These are phyloP conservation scores for Tilletia walkeri DNA, from an alignment of 1,284 basidiomycete genomes.

Conservation along the genomic window DNA sequence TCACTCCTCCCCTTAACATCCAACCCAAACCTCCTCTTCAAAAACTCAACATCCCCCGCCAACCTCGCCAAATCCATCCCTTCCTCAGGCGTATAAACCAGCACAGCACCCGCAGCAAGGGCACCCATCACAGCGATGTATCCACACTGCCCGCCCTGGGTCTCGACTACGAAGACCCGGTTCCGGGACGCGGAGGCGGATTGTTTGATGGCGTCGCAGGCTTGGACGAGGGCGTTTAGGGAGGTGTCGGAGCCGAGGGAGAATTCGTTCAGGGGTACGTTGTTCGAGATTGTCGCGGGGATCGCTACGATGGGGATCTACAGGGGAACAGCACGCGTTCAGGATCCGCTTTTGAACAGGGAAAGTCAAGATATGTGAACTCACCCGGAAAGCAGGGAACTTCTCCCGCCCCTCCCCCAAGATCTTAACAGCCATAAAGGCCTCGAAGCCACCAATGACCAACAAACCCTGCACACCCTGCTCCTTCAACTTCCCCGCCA, in stretches of 20 bases:
- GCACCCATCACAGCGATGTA: conserved; percentile 94
- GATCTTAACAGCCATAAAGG: conserved; percentile 74
- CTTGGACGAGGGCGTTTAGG: conserved; percentile 93
- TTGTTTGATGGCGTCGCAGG: conserved; percentile 97
- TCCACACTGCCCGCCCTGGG: conserved; percentile 93
- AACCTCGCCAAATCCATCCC: conserved; percentile 81
- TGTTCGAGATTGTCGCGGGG: conserved; percentile 88
- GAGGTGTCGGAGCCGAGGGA: conserved; percentile 92
- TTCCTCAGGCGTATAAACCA: conserved; percentile 90
- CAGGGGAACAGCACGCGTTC: neutral
- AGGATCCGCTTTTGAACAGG: neutral
- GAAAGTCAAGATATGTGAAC: neutral
- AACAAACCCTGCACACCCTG: conserved; percentile 77
- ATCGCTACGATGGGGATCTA: conserved; percentile 48
- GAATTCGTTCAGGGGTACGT: conserved; percentile 94
- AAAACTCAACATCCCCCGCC: conserved; percentile 80
- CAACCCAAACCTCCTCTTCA: conserved; percentile 79
- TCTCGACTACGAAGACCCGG: conserved; percentile 95
- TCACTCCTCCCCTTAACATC: conserved; percentile 87
- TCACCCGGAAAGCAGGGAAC: conserved; percentile 85
- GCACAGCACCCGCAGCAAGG: conserved; percentile 83
- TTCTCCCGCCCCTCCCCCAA: conserved; percentile 75
- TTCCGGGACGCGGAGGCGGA: conserved; percentile 91
- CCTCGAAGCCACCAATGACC: conserved; percentile 94
- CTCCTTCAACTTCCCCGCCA: conserved; percentile 83